Evolutionary conservation across 257 asterid genomes (phyloP).

Genomic region (Buddleja alternifolia): DNA sequence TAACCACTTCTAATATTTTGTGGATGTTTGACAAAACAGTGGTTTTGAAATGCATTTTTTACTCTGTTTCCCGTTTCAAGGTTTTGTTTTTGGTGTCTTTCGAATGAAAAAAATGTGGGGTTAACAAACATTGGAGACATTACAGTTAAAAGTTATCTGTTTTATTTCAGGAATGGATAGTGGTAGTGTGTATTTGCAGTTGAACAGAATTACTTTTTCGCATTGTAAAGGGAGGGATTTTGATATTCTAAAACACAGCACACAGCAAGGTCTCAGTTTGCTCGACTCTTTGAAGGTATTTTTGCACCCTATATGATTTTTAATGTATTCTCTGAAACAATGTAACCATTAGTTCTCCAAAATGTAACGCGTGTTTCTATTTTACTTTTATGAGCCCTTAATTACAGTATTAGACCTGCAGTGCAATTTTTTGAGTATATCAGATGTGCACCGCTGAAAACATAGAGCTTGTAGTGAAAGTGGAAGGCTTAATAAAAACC

Average conservation of each 20-base stretch:
- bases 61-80: too few relatives aligned
- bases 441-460: background rate
- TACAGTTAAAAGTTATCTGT: slow-evolving; percentile 7
- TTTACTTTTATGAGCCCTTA: background rate
- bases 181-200: slow-evolving; percentile 46
- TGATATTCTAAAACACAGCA: slow-evolving; percentile 37
- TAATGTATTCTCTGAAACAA: slow-evolving; percentile 3
- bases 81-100: too few relatives aligned
- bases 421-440: background rate
- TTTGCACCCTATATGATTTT: background rate
- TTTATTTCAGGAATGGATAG: slow-evolving; percentile 60
- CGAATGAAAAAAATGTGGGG: too few relatives aligned
- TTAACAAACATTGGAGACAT: background rate
- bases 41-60: too few relatives aligned
- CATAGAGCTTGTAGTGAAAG: too few relatives aligned
- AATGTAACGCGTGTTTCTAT: background rate
- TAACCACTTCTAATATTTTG: too few relatives aligned
- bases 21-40: too few relatives aligned
- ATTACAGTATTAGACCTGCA: background rate
- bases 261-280: slow-evolving; percentile 49
- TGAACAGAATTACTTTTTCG: slow-evolving; percentile 37
- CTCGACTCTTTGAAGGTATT: slow-evolving; percentile 69
- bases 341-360: slow-evolving; percentile 4
- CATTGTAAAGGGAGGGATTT: slow-evolving; percentile 40
- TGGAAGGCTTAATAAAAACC: too few relatives aligned